Evolutionary conservation across 306 rosid species (phyloP).

Genomic region (Vicia sativa): DNA sequence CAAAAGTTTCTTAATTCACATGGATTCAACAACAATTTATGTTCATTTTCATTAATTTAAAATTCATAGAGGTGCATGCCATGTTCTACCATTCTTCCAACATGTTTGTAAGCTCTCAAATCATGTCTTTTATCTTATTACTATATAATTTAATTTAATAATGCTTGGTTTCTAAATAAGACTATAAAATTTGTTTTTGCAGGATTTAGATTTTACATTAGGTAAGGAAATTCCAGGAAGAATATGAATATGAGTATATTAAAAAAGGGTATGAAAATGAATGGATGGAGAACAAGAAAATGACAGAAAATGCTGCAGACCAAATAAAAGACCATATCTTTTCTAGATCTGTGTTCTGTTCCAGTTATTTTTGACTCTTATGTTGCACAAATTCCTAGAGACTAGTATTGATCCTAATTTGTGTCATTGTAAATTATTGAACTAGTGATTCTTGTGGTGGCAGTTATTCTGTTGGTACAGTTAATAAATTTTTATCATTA

Average conservation of each 20-base stretch:
- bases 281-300: constrained; percentile 55
- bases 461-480: constrained; percentile 67
- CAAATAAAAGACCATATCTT: constrained; percentile 61
- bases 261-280: constrained; percentile 45
- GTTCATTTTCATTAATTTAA: constrained; percentile 63
- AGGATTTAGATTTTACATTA: constrained; percentile 45
- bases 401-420: constrained; percentile 34
- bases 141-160: background rate
- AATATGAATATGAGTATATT: background rate
- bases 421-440: constrained; percentile 35
- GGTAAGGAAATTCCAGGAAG: constrained; percentile 3
- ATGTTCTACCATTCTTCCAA: constrained; percentile 47
- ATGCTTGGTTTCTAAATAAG: constrained; percentile 4
- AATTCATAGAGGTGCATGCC: constrained; percentile 41
- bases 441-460: constrained; percentile 43
- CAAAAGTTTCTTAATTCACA: constrained; percentile 69
- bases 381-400: constrained; percentile 59
- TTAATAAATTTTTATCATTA: constrained; percentile 37
- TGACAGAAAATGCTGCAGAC: constrained; percentile 65
- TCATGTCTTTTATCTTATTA: constrained; percentile 35
- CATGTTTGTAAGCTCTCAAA: constrained; percentile 60
- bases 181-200: background rate
- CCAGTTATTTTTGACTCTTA: constrained; percentile 45
- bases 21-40: constrained; percentile 62
- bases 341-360: constrained; percentile 60